phyloP scores from a whole-genome alignment of 345 rosid species.

The Euclidium syriacum region DNA sequence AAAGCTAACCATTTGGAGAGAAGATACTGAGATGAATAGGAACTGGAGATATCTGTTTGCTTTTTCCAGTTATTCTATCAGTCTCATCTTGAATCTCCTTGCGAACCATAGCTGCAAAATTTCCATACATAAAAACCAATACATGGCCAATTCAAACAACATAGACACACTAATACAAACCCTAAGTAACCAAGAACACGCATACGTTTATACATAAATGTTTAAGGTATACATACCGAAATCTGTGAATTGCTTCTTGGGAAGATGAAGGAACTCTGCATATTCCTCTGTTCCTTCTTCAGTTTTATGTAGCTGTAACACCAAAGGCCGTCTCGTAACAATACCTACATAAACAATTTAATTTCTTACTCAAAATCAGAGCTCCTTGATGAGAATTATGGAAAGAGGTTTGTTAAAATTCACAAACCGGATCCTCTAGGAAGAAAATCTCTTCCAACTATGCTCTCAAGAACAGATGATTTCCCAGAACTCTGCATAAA shows the following conservation, averaged over 20 bases:
- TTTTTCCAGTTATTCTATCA: slow-evolving; percentile 77
- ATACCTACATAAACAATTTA: slow-evolving; percentile 44
- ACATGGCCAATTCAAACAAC: not conserved
- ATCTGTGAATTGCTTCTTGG: slow-evolving; percentile 62
- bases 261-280: slow-evolving; percentile 85
- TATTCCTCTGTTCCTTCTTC: slow-evolving; percentile 71
- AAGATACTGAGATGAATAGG: slow-evolving; percentile 95
- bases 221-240: slow-evolving; percentile 38
- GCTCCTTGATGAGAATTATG: not conserved
- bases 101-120: slow-evolving; percentile 60
- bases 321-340: slow-evolving; percentile 89
- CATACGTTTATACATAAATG: not conserved
- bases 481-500: slow-evolving; percentile 82
- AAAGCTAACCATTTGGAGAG: slow-evolving; percentile 65
- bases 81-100: slow-evolving; percentile 94
- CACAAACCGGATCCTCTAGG: slow-evolving; percentile 93
- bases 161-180: not conserved
- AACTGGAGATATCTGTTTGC: slow-evolving; percentile 85
- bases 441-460: slow-evolving; percentile 92
- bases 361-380: not conserved
- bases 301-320: slow-evolving; percentile 77
- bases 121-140: too few species aligned
- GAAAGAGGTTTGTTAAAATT: not conserved
- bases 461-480: slow-evolving; percentile 96
- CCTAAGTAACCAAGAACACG: not conserved